A percentile compares a stretch with the other conserved stretches of the same genome.
Conservation (phyloP, 2,329 filamentous ascomycete genomes). For the Sporothrix brasiliensis region DNA sequence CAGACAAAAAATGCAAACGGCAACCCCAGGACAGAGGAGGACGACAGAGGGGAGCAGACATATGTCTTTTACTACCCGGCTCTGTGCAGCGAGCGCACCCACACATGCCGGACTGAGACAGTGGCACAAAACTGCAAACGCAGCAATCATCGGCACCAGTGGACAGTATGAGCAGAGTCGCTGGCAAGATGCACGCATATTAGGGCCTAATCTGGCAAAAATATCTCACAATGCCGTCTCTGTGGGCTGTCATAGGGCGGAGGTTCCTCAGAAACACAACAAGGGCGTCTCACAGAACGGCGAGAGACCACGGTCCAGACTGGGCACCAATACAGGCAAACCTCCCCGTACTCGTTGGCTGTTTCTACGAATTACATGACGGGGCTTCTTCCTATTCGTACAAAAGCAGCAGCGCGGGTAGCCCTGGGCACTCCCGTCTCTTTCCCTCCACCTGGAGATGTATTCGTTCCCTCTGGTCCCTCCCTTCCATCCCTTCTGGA, state of each 20-base stretch:
- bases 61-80: slow-evolving; percentile 4
- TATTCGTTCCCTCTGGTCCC: neutral
- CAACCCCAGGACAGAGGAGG: neutral
- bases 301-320: slow-evolving; percentile 1
- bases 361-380: no score
- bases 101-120: slow-evolving; percentile 26
- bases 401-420: slow-evolving; percentile 20
- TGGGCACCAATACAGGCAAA: slow-evolving; percentile 12
- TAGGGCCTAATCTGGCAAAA: neutral
- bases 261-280: no score
- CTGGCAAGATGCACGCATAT: neutral
- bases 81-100: neutral
- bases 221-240: neutral
- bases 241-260: neutral
- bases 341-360: neutral
- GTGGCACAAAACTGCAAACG: slow-evolving; percentile 22
- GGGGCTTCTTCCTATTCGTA: slow-evolving; percentile 26
- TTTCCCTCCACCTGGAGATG: neutral
- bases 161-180: neutral
- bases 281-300: neutral
- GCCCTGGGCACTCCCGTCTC: slow-evolving; percentile 19
- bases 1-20: neutral
- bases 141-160: neutral
- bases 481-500: neutral
- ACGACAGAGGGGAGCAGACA: neutral